Percentiles rank a stretch among this genome's conserved stretches.
These are phyloP conservation scores for Saccharomyces hybrid DNA, from an alignment of 1,139 yeast species.

Conservation along the genomic window DNA sequence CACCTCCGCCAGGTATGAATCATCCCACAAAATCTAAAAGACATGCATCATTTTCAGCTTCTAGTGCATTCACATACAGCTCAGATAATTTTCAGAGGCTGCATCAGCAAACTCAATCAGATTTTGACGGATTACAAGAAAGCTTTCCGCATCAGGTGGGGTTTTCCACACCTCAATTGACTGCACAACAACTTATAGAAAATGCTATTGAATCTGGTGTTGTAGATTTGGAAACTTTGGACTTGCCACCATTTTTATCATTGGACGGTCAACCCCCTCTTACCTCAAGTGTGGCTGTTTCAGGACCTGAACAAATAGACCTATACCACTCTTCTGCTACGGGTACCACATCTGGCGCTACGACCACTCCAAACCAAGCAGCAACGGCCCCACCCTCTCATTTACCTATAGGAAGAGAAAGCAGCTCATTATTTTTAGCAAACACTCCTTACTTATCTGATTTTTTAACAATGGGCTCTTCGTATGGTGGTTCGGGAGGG, in stretches of 20 bases:
- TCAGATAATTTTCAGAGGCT: slow-evolving; percentile 4
- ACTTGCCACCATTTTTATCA: slow-evolving; percentile 3
- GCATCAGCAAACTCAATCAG: slow-evolving; percentile 11
- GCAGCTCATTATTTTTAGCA: not conserved
- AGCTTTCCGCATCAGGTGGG: slow-evolving; percentile 53
- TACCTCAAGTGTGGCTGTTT: not conserved
- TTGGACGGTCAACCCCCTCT: not conserved
- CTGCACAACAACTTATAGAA: slow-evolving; percentile 34
- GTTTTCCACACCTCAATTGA: slow-evolving; percentile 71
- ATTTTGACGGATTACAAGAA: slow-evolving; percentile 6
- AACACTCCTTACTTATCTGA: slow-evolving; percentile 13
- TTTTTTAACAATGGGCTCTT: slow-evolving; percentile 30
- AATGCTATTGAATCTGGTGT: slow-evolving; percentile 27
- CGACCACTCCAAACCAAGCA: not conserved
- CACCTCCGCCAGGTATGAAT: slow-evolving; percentile 5
- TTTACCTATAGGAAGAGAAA: slow-evolving; percentile 4
- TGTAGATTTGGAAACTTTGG: slow-evolving; percentile 4
- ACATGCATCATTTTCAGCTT: slow-evolving; percentile 79
- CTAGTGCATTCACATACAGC: slow-evolving; percentile 63
- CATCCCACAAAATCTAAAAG: slow-evolving; percentile 34
- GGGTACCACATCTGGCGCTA: not conserved
- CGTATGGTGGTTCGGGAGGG: slow-evolving; percentile 28
- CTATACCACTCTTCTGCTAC: slow-evolving; percentile 2
- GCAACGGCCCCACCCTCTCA: slow-evolving; percentile 7
- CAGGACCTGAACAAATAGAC: not conserved